Evolutionary conservation across 2,329 filamentous ascomycete species (phyloP), one percentile per base, ranked within the genome.

Genomic region (Alternaria viburni): DNA sequence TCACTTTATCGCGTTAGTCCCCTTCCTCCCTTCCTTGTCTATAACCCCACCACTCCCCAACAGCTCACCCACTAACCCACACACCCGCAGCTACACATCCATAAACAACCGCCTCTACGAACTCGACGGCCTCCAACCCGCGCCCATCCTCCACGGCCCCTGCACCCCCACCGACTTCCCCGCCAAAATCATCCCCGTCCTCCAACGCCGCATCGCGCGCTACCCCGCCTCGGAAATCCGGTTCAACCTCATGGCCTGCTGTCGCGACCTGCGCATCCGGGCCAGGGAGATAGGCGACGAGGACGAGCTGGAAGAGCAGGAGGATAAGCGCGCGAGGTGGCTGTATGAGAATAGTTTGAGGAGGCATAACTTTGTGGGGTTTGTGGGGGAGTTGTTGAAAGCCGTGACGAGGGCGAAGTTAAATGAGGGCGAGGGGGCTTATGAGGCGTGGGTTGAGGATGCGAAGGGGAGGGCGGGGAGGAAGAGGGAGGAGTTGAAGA

Each of bases 161-260:
- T 96, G 93, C 79, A 83, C 85, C 1, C 75, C 83, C n/a, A 86
- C 87, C 3, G 85, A 90, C 32, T 98, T 99, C 77, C 89, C 93
- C 1, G 83, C 88, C 59, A 91, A 90, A 73, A 91, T 98, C 51
- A 93, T 97, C 67, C 87, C 92, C n/a, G 94, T 98, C 41, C 84
- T 99, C 62, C 92, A 93, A 81, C 86, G 91, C 61, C 88, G 96
- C 57, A 91, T 99, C 71, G 90, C 87, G 64, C 87, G 95, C 60
- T 98, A 99, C 80, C 93, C 93, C 15, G 84, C 88, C 17, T 87
- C 89, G 1, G 96, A 99, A 85, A 97, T 98, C 66, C 87, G 93
- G 47, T 99, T 99, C 85, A 99, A 99, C 80, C 85, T 99, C 57
- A 88, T 99, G 78, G 96, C 95, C 47, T 94, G 97, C 87, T 92